A percentile compares a stretch with the other conserved stretches of the same genome.
Evolutionary conservation across 1,139 yeast species (phyloP).

Genomic region (Candida dubliniensis): DNA sequence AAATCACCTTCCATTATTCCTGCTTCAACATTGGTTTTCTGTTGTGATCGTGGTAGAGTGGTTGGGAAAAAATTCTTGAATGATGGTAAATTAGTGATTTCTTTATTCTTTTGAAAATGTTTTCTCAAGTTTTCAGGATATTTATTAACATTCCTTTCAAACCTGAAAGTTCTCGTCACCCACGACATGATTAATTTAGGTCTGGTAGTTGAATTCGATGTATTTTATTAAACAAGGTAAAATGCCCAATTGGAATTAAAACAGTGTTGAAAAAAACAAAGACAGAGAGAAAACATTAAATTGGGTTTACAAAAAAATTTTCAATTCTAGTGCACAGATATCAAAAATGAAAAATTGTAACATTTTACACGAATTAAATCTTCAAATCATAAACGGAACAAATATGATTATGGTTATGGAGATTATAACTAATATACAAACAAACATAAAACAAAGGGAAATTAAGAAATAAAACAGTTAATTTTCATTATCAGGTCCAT

Average conservation of each 20-base stretch:
- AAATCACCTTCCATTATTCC: slow-evolving; percentile 45
- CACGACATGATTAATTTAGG: slow-evolving; percentile 32
- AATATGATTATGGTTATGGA: not conserved
- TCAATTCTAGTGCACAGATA: not conserved
- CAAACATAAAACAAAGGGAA: no score
- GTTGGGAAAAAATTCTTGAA: slow-evolving; percentile 27
- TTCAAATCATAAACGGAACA: not conserved
- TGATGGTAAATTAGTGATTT: slow-evolving; percentile 37
- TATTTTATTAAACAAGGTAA: no score
- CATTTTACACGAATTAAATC: not conserved
- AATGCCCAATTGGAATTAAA: no score
- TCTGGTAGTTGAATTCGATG: not conserved
- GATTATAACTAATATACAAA: no score
- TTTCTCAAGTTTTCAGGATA: slow-evolving; percentile 34
- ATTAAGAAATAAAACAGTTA: no score
- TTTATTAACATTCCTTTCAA: slow-evolving; percentile 37
- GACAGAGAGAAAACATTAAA: no score
- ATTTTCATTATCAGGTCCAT: not conserved
- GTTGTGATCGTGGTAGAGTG: slow-evolving; percentile 25
- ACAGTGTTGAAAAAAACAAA: no score
- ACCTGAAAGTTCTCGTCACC: slow-evolving; percentile 37
- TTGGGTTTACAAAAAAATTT: not conserved
- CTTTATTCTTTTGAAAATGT: slow-evolving; percentile 24
- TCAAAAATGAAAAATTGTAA: not conserved
- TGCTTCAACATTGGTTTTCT: slow-evolving; percentile 28